phyloP scores from a whole-genome alignment of 352 stramenopile species.

The Globisporangium barbulae region DNA sequence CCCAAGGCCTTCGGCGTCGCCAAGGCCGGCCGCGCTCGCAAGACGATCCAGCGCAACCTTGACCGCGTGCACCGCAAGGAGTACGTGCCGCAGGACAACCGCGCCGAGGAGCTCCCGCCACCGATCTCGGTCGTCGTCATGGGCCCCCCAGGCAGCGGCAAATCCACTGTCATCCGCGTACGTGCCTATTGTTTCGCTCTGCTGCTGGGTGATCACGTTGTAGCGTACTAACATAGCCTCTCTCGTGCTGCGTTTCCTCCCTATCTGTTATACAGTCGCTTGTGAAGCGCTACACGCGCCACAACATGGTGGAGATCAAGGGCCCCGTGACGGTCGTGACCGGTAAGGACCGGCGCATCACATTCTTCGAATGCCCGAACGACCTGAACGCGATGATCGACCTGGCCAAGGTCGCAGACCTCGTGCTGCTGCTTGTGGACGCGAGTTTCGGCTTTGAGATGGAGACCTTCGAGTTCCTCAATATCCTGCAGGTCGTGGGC shows the following conservation, averaged over 20 bases:
- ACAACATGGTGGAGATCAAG: slow-evolving; percentile 96
- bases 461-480: slow-evolving; percentile 99
- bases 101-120: slow-evolving; percentile 84
- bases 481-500: slow-evolving; percentile 95
- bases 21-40: slow-evolving; percentile 94
- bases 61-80: slow-evolving; percentile 97
- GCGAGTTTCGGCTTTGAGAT: slow-evolving; percentile 99
- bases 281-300: slow-evolving; percentile 99
- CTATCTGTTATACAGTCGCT: slow-evolving; percentile 63
- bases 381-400: slow-evolving; percentile 93
- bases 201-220: not conserved
- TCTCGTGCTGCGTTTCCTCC: not conserved
- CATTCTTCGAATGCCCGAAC: slow-evolving; percentile 99
- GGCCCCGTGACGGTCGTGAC: slow-evolving; percentile 99
- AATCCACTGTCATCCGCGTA: slow-evolving; percentile 96
- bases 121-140: slow-evolving; percentile 97
- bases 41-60: slow-evolving; percentile 97
- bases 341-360: slow-evolving; percentile 97
- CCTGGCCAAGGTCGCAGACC: slow-evolving; percentile 98
- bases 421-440: slow-evolving; percentile 98
- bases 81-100: slow-evolving; percentile 91
- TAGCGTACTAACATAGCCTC: not conserved
- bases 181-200: slow-evolving; percentile 8
- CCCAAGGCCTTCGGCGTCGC: slow-evolving; percentile 95
- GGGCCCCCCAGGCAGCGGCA: slow-evolving; percentile 95